These are phyloP conservation scores for Ascochyta koolunga DNA, from an alignment of 2,329 filamentous ascomycete species.

Conservation along the genomic window DNA sequence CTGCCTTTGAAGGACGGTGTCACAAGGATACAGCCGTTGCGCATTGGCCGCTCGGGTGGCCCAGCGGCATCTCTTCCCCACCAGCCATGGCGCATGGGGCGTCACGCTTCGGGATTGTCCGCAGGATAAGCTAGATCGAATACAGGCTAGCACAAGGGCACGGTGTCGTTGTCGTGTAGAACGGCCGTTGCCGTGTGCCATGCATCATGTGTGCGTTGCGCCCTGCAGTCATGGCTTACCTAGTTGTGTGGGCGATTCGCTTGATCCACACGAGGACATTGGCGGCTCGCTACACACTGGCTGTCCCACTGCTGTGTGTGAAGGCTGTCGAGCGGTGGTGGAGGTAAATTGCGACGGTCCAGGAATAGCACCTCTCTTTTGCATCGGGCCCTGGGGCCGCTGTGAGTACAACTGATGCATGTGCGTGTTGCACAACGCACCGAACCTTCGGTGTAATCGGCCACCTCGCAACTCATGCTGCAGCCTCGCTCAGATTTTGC, in stretches of 20 bases:
- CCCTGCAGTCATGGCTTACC: not conserved
- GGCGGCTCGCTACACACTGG: slow-evolving; percentile 9
- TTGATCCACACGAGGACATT: not conserved
- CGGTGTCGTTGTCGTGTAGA: not conserved
- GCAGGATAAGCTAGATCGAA: slow-evolving; percentile 3
- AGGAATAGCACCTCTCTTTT: not conserved
- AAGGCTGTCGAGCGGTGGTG: not conserved
- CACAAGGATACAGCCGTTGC: slow-evolving; percentile 4
- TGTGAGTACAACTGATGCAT: slow-evolving; percentile 6
- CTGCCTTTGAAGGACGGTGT: not conserved
- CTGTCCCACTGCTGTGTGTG: not conserved
- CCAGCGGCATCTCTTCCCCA: slow-evolving; percentile 7
- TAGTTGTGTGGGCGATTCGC: not conserved
- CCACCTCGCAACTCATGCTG: not conserved
- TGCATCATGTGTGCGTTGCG: not conserved
- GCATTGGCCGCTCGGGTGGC: slow-evolving; percentile 3
- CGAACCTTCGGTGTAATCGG: not conserved
- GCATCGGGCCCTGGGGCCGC: not conserved
- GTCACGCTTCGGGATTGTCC: slow-evolving; percentile 11
- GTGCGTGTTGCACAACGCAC: slow-evolving; percentile 5
- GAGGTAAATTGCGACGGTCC: not conserved
- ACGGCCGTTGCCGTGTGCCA: slow-evolving; percentile 3
- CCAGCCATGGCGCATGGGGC: slow-evolving; percentile 4
- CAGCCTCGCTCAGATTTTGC: not conserved
- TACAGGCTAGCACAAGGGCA: slow-evolving; percentile 1